phyloP scores from a whole-genome alignment of 208 protist species.

The Wallacemonas collosoma region DNA sequence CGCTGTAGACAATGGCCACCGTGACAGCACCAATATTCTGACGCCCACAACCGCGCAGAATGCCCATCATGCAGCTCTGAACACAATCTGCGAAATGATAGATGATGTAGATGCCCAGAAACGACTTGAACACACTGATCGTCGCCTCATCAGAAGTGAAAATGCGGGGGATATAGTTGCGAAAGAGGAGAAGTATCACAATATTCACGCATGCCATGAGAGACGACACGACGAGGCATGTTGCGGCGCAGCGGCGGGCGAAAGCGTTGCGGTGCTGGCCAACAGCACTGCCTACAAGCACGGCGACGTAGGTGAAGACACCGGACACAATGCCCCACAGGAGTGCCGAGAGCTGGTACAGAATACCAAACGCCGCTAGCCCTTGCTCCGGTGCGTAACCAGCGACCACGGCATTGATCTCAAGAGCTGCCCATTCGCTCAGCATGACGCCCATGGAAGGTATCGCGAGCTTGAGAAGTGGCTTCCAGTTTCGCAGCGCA shows the following conservation, averaged over 20 bases:
- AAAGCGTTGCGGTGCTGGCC: slow-evolving; percentile 52
- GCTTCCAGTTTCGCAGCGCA: slow-evolving; percentile 65
- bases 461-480: slow-evolving; percentile 61
- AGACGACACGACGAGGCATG: slow-evolving; percentile 37
- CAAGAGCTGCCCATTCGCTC: slow-evolving; percentile 78
- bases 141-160: slow-evolving; percentile 54
- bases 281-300: slow-evolving; percentile 77
- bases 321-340: slow-evolving; percentile 69
- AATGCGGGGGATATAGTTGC: slow-evolving; percentile 34
- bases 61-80: slow-evolving; percentile 84
- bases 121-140: slow-evolving; percentile 28
- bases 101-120: slow-evolving; percentile 46
- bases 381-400: slow-evolving; percentile 60
- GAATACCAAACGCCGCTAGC: slow-evolving; percentile 73
- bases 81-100: slow-evolving; percentile 77
- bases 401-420: slow-evolving; percentile 73
- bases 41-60: slow-evolving; percentile 71
- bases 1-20: slow-evolving; percentile 67
- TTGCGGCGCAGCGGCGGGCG: slow-evolving; percentile 49
- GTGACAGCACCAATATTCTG: slow-evolving; percentile 61
- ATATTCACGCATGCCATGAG: slow-evolving; percentile 48
- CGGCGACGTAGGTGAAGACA: slow-evolving; percentile 69
- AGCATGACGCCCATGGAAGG: slow-evolving; percentile 81
- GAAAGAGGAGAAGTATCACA: slow-evolving; percentile 35
- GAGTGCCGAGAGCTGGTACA: slow-evolving; percentile 59